Evolutionary conservation across 257 asterid genomes (phyloP).

Genomic region (Solanum arcanum): DNA sequence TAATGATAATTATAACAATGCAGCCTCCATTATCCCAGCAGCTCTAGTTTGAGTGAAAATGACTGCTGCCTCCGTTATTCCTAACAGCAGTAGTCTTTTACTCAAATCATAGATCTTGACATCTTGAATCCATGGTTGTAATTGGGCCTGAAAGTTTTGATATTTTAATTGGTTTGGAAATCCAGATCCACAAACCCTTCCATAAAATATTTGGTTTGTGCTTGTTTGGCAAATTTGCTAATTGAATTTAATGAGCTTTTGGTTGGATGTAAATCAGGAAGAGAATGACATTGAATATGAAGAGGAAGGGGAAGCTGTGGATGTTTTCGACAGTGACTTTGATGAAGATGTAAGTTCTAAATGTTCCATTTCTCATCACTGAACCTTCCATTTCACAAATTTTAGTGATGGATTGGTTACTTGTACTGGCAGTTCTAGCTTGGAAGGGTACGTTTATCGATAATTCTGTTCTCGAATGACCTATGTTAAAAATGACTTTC

Average conservation of each 20-base stretch:
- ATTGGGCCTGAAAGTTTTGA: not conserved
- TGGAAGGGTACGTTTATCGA: not conserved
- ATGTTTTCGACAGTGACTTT: slow-evolving; percentile 93
- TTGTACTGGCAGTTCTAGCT: not conserved
- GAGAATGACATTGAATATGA: slow-evolving; percentile 68
- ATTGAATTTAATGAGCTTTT: not conserved
- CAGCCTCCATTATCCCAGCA: not conserved
- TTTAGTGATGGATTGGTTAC: not conserved
- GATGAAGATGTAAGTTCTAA: slow-evolving; percentile 77
- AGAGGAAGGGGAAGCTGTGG: slow-evolving; percentile 73
- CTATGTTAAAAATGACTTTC: not conserved
- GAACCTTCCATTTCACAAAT: not conserved
- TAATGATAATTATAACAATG: not conserved
- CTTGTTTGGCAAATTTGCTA: not conserved
- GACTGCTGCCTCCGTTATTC: not conserved
- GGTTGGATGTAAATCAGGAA: slow-evolving; percentile 43
- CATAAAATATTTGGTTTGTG: not conserved
- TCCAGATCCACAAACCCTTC: not conserved
- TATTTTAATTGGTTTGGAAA: not conserved
- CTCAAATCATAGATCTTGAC: not conserved
- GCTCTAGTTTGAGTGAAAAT: not conserved
- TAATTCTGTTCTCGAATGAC: not conserved
- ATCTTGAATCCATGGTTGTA: not conserved
- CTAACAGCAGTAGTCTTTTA: not conserved
- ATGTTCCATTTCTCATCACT: not conserved